phyloP scores from a whole-genome alignment of 1,139 yeast genomes.

The Diutina catenulata region DNA sequence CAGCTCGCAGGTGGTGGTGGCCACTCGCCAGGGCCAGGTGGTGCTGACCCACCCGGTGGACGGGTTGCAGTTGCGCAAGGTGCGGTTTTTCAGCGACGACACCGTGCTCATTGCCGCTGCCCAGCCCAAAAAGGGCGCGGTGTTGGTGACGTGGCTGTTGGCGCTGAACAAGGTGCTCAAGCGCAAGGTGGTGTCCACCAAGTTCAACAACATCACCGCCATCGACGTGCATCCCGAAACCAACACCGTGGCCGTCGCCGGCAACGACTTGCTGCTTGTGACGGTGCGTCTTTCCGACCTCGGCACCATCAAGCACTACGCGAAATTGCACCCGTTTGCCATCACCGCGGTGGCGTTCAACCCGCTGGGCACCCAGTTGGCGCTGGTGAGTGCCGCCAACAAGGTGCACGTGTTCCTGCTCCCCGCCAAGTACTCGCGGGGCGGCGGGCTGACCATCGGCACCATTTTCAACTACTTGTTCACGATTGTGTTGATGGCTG shows the following conservation, averaged over 20 bases:
- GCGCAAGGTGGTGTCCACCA: slow-evolving; percentile 35
- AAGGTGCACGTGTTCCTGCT: slow-evolving; percentile 52
- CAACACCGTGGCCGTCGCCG: slow-evolving; percentile 57
- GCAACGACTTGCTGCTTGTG: slow-evolving; percentile 61
- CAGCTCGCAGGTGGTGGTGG: slow-evolving; percentile 37
- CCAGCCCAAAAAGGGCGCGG: slow-evolving; percentile 28
- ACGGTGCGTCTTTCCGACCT: slow-evolving; percentile 42
- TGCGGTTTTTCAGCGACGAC: slow-evolving; percentile 44
- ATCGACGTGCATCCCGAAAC: slow-evolving; percentile 38
- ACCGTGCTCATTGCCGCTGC: slow-evolving; percentile 48
- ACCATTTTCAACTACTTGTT: slow-evolving; percentile 27
- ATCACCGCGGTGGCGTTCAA: slow-evolving; percentile 66
- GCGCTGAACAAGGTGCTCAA: slow-evolving; percentile 29
- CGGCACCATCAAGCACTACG: slow-evolving; percentile 35
- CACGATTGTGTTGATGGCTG: slow-evolving; percentile 32
- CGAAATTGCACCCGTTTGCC: slow-evolving; percentile 67
- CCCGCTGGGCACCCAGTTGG: slow-evolving; percentile 56
- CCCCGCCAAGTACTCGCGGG: slow-evolving; percentile 37
- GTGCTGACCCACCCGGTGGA: slow-evolving; percentile 18
- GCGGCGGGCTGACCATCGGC: slow-evolving; percentile 33
- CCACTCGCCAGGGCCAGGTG: slow-evolving; percentile 32
- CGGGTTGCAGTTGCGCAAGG: slow-evolving; percentile 38
- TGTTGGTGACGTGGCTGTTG: slow-evolving; percentile 31
- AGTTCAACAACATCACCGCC: slow-evolving; percentile 57
- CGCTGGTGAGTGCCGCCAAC: slow-evolving; percentile 75